phyloP scores from a whole-genome alignment of 805 yeast genomes.

The Spathaspora boniae region DNA sequence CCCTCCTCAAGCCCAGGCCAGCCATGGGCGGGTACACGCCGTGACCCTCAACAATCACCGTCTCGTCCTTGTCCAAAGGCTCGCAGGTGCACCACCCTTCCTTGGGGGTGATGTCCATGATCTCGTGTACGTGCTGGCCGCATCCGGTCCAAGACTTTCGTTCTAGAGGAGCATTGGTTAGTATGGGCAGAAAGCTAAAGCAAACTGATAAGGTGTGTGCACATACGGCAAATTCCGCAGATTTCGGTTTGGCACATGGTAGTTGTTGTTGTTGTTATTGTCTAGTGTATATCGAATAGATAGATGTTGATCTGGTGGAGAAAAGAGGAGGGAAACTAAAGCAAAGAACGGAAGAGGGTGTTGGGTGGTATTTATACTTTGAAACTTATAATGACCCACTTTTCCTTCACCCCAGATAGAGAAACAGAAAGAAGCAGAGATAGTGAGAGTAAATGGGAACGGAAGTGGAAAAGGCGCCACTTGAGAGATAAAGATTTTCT shows the following conservation, averaged over 20 bases:
- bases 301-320: no score
- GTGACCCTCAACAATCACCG: constrained; percentile 11
- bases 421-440: no score
- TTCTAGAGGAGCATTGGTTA: constrained; percentile 12
- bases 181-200: not conserved
- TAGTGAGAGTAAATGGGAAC: no score
- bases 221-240: constrained; percentile 30
- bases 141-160: constrained; percentile 65
- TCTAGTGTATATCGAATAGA: no score
- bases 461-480: no score
- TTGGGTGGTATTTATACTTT: no score
- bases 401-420: no score
- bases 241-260: constrained; percentile 35
- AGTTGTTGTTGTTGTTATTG: no score
- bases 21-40: constrained; percentile 53
- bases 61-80: constrained; percentile 36
- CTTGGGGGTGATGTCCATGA: constrained; percentile 51
- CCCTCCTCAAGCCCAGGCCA: constrained; percentile 47
- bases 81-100: constrained; percentile 55
- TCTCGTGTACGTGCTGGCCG: constrained; percentile 49
- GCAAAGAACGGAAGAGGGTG: no score
- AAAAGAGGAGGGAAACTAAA: no score
- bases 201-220: constrained; percentile 6
- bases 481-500: no score
- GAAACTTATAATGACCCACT: no score